Conservation (phyloP, 306 rosid genomes). For the Myrica gale region DNA sequence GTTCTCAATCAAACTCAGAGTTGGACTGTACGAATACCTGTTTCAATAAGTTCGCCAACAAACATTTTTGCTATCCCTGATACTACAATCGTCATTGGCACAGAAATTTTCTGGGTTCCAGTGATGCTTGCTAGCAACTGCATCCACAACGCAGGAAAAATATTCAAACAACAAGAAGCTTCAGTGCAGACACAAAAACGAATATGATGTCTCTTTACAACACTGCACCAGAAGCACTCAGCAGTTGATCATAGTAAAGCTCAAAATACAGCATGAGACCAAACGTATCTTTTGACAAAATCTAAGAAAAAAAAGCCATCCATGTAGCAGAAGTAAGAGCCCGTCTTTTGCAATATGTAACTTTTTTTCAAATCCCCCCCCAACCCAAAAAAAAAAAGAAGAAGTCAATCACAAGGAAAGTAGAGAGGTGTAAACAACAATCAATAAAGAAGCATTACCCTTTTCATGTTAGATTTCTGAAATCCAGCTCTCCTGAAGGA, state of each 20-base stretch:
- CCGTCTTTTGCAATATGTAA: no score
- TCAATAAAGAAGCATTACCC: slow-evolving; percentile 44
- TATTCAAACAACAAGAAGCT: not conserved
- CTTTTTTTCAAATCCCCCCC: no score
- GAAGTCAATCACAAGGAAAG: not conserved
- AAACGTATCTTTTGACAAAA: not conserved
- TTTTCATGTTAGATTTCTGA: slow-evolving; percentile 87
- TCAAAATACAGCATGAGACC: not conserved
- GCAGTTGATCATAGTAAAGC: not conserved
- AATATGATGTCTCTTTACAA: not conserved
- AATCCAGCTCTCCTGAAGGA: slow-evolving; percentile 93
- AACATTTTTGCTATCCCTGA: slow-evolving; percentile 93
- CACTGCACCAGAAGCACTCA: not conserved
- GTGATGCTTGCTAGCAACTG: slow-evolving; percentile 82
- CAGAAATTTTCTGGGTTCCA: slow-evolving; percentile 79
- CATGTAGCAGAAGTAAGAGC: no score
- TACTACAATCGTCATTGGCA: slow-evolving; percentile 88
- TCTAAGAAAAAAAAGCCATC: not conserved
- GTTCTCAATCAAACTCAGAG: not conserved
- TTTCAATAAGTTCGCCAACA: slow-evolving; percentile 90
- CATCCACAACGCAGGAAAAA: slow-evolving; percentile 15
- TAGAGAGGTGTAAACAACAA: not conserved
- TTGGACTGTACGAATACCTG: slow-evolving; percentile 46
- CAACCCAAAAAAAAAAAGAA: not conserved
- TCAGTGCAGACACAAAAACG: not conserved